Conservation (phyloP, 495 filamentous ascomycete genomes). For the Neurospora sp. region DNA sequence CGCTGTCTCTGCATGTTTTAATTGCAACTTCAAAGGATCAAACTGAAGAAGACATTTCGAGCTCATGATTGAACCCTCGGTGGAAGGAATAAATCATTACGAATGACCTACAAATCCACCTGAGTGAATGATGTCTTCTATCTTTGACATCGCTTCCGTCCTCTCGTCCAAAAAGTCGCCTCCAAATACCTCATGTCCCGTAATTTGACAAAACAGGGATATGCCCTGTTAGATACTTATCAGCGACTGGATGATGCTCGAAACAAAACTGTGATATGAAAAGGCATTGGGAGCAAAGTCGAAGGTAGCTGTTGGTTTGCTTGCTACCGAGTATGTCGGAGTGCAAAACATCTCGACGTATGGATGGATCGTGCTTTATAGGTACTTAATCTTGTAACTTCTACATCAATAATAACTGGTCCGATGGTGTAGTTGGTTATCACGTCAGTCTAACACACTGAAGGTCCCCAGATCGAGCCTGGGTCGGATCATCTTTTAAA, state of each 20-base stretch:
- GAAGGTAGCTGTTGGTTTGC: background rate
- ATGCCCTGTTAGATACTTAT: background rate
- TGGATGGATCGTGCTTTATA: background rate
- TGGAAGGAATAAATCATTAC: too few relatives aligned
- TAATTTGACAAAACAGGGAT: background rate
- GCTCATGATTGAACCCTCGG: too few relatives aligned
- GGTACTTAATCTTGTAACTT: background rate
- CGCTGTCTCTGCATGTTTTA: background rate
- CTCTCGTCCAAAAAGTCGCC: background rate
- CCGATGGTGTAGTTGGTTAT: background rate
- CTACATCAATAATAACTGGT: background rate
- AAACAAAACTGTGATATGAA: background rate
- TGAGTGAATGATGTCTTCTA: background rate
- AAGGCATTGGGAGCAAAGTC: background rate
- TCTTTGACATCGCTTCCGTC: background rate
- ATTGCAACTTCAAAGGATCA: too few relatives aligned
- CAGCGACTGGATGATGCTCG: background rate
- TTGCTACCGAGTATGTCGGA: background rate
- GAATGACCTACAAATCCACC: background rate
- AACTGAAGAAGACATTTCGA: too few relatives aligned
- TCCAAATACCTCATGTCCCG: background rate
- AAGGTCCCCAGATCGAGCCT: background rate
- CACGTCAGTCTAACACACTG: background rate
- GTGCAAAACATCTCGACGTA: background rate
- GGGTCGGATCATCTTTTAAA: background rate